These are phyloP conservation scores for Vitellaria paradoxa DNA, from an alignment of 179 eudicot species.

Conservation along the genomic window DNA sequence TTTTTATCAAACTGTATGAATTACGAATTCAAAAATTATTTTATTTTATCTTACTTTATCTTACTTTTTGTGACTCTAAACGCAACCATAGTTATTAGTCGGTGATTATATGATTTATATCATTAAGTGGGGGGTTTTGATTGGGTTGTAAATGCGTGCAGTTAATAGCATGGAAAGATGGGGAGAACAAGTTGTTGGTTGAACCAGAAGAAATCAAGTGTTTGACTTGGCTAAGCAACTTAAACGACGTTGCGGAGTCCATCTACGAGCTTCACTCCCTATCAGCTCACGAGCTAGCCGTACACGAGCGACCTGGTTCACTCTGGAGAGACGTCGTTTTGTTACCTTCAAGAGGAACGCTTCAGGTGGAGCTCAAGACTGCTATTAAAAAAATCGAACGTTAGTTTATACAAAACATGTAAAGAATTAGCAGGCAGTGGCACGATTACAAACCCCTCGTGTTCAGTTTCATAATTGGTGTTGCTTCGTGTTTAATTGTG, in stretches of 20 bases:
- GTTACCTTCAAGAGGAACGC: slow-evolving; percentile 39
- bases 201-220: slow-evolving; percentile 64
- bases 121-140: not conserved
- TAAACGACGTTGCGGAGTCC: slow-evolving; percentile 73
- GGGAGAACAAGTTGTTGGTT: slow-evolving; percentile 50
- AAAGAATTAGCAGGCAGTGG: no score
- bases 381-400: slow-evolving; percentile 38
- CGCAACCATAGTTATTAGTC: no score
- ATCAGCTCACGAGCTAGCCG: slow-evolving; percentile 16
- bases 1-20: no score
- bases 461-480: no score
- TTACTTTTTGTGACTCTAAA: no score
- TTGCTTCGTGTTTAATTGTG: no score
- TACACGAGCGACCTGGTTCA: slow-evolving; percentile 32
- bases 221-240: slow-evolving; percentile 31
- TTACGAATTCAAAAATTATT: no score
- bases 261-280: slow-evolving; percentile 51
- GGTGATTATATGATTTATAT: no score
- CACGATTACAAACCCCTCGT: no score
- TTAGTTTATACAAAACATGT: no score
- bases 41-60: no score
- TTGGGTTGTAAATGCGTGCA: slow-evolving; percentile 23
- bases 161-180: slow-evolving; percentile 89
- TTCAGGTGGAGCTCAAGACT: slow-evolving; percentile 46
- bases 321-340: slow-evolving; percentile 67